Evolutionary conservation across 768 basidiomycete species (phyloP), one percentile per base, ranked within the genome.

Genomic region (Lentinula aciculospora): DNA sequence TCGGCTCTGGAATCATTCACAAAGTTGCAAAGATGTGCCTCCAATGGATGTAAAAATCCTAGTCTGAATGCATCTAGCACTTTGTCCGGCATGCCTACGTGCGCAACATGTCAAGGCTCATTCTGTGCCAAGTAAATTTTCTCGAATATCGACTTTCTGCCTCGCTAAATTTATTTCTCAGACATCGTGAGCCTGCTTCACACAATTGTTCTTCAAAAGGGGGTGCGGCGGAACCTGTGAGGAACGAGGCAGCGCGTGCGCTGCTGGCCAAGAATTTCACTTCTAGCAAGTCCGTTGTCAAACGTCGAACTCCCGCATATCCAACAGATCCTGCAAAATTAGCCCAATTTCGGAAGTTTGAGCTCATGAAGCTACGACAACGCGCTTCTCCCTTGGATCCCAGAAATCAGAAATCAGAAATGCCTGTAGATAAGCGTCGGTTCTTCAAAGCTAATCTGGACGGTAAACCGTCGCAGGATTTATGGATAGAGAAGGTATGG

Each of bases 401-500:
- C 19, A 83, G 78, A 63, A 83, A 86, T 65, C 79, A 72, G 53
- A 53, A 69, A 1, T 72, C 75, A 10, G 69, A 72, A 15, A 68
- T 82, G 1, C 71, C 82, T 13, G 64, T 81, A 44, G 78, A 81
- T 23, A 76, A 88, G 58, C 80, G 89, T 23, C 62, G 88, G 40
- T 81, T 88, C 66, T 63, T 90, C 32, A 80, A 72, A 37, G 79
- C 84, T 4, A 60, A 62, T 3, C 60, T 62, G 2, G 70, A 66
- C 19, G 66, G 71, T 53, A 54, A 63, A 1, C 64, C 64, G 15
- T 79, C 83, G 64, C 74, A 72, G 51, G 64, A 77, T 6, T 78
- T 90, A 49, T 94, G 91, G 91, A 80, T 89, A 56, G 73, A 77
- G 49, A 91, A 89, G 80, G 90, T 89, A 64, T 61, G n/a, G 70